Conservation (phyloP, 2,329 filamentous ascomycete species). For the Monosporascus sp. region DNA sequence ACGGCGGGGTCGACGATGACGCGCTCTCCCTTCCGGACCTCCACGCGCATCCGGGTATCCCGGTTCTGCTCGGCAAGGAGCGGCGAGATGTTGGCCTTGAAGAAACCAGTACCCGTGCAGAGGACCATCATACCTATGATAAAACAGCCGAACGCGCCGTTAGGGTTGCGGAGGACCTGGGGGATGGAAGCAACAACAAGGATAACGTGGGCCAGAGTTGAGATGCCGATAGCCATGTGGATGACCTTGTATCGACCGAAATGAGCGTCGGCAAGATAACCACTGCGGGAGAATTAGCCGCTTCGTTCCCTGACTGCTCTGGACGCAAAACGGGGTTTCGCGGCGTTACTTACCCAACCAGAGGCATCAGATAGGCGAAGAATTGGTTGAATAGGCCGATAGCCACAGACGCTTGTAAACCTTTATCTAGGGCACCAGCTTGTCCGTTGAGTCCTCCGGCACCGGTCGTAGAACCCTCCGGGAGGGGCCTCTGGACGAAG, state of each 20-base stretch:
- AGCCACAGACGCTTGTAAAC: slow-evolving; percentile 48
- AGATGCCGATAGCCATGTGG: slow-evolving; percentile 59
- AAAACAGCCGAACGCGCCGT: slow-evolving; percentile 58
- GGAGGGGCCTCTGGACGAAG: slow-evolving; percentile 54
- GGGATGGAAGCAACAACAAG: slow-evolving; percentile 62
- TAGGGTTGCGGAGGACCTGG: slow-evolving; percentile 50
- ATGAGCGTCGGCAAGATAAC: slow-evolving; percentile 61
- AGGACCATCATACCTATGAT: slow-evolving; percentile 57
- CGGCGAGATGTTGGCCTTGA: slow-evolving; percentile 75
- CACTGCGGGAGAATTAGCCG: slow-evolving; percentile 27
- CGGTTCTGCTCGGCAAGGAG: slow-evolving; percentile 67
- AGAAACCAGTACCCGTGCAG: slow-evolving; percentile 67
- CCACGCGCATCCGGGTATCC: slow-evolving; percentile 51
- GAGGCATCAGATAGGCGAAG: slow-evolving; percentile 56
- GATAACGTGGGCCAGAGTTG: slow-evolving; percentile 61
- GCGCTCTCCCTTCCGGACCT: slow-evolving; percentile 54
- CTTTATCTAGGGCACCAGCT: slow-evolving; percentile 53
- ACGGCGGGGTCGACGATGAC: slow-evolving; percentile 67
- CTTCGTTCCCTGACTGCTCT: not conserved
- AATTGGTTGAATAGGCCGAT: slow-evolving; percentile 53
- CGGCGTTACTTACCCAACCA: slow-evolving; percentile 43
- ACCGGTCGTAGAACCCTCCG: slow-evolving; percentile 49
- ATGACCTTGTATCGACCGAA: slow-evolving; percentile 71
- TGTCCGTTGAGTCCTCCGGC: slow-evolving; percentile 28
- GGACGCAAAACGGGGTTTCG: not conserved